These are phyloP conservation scores for Trichodelitschia bisporula DNA, from an alignment of 495 filamentous ascomycete species.

Conservation along the genomic window DNA sequence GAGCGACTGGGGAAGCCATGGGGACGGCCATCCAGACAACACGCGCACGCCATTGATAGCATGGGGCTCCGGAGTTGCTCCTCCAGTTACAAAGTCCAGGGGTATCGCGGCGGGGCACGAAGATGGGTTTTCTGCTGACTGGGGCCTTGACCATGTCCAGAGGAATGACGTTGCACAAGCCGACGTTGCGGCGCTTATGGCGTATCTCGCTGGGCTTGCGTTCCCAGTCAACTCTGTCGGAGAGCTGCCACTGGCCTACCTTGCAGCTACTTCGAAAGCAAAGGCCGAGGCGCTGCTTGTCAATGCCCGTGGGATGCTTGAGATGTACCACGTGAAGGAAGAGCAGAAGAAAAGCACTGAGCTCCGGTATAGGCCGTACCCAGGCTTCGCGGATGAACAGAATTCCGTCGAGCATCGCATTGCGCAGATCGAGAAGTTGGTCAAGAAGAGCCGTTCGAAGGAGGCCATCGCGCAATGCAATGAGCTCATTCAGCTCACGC, in stretches of 20 bases:
- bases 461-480: conserved; percentile 53
- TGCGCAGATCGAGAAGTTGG: conserved; percentile 36
- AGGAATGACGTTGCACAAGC: conserved; percentile 86
- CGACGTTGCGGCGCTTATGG: conserved; percentile 90
- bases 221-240: conserved; percentile 96
- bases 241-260: conserved; percentile 63
- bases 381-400: conserved; percentile 17
- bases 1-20: conserved; percentile 96
- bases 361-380: conserved; percentile 53
- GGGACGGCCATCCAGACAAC: conserved; percentile 94
- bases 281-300: conserved; percentile 72
- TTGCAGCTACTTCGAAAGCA: conserved; percentile 40
- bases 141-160: conserved; percentile 55
- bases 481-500: conserved; percentile 46
- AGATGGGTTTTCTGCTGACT: conserved; percentile 79
- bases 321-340: conserved; percentile 96
- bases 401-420: conserved; percentile 45
- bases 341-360: conserved; percentile 51
- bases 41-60: conserved; percentile 81
- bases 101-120: conserved; percentile 51
- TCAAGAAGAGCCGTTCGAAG: conserved; percentile 38
- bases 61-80: conserved; percentile 84
- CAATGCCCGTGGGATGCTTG: conserved; percentile 72
- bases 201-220: conserved; percentile 71
- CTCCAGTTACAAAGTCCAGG: conserved; percentile 30